phyloP scores from a whole-genome alignment of 108 stramenopile genomes.

The Nitzschia putrida region DNA sequence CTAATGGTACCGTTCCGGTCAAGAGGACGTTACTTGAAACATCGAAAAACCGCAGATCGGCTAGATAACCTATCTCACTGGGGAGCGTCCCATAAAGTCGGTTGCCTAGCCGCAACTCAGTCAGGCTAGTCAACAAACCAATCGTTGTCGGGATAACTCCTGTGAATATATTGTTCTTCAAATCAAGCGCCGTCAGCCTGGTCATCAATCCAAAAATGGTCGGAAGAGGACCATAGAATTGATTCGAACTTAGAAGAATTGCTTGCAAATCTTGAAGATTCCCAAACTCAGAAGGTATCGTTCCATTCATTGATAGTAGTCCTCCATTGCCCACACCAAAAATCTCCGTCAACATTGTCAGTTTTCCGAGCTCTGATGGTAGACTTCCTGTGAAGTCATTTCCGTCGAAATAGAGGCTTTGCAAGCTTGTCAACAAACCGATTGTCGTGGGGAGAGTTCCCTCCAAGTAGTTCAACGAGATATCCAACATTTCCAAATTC shows the following conservation, averaged over 20 bases:
- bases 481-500: background rate
- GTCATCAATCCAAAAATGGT: constrained; percentile 29
- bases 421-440: background rate
- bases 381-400: background rate
- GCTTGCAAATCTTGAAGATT: constrained; percentile 10
- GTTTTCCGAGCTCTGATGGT: background rate
- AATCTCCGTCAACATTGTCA: background rate
- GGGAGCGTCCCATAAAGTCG: constrained; percentile 14
- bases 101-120: background rate
- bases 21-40: no score
- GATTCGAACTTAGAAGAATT: constrained; percentile 13
- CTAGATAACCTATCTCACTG: background rate
- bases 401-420: background rate
- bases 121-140: constrained; percentile 36
- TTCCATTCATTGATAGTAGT: no score
- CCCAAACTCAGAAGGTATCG: constrained; percentile 46
- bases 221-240: no score
- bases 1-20: no score
- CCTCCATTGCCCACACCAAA: background rate
- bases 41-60: no score
- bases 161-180: constrained; percentile 16
- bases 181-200: constrained; percentile 17
- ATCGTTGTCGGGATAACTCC: constrained; percentile 51
- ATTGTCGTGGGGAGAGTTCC: background rate
- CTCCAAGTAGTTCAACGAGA: background rate